Evolutionary conservation across 257 asterid species (phyloP).

Genomic region (Euphrasia confusa): DNA sequence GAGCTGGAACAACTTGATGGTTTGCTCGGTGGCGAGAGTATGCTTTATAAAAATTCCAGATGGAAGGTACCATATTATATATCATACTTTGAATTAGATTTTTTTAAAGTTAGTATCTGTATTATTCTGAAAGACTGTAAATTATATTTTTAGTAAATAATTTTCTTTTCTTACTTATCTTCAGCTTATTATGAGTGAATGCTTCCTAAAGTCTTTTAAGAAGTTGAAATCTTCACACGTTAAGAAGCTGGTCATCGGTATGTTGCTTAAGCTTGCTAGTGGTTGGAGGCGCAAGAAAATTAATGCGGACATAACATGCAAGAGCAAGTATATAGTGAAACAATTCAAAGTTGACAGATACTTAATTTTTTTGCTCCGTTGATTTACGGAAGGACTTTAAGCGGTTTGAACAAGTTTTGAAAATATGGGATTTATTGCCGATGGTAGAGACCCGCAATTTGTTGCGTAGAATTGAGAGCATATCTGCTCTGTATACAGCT

Average conservation of each 20-base stretch:
- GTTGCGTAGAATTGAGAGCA: background rate
- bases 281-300: conserved; percentile 71
- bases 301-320: conserved; percentile 36
- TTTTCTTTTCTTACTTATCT: no score
- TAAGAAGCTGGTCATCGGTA: conserved; percentile 39
- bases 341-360: conserved; percentile 44
- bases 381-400: conserved; percentile 37
- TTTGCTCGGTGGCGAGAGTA: conserved; percentile 42
- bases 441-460: background rate
- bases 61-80: conserved; percentile 48
- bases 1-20: conserved; percentile 54
- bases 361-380: conserved; percentile 41
- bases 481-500: background rate
- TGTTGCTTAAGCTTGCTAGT: conserved; percentile 44
- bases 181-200: conserved; percentile 55
- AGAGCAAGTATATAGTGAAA: conserved; percentile 27
- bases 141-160: no score
- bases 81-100: no score
- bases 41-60: conserved; percentile 37
- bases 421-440: conserved; percentile 51
- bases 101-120: no score
- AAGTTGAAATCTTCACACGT: conserved; percentile 29
- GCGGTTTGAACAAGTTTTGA: conserved; percentile 46
- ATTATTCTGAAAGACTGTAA: no score
- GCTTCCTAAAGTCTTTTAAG: conserved; percentile 49